Percentiles rank a stretch among this genome's conserved stretches.
These are phyloP conservation scores for Ogataea pignaliae DNA, from an alignment of 805 yeast genomes.

Conservation along the genomic window DNA sequence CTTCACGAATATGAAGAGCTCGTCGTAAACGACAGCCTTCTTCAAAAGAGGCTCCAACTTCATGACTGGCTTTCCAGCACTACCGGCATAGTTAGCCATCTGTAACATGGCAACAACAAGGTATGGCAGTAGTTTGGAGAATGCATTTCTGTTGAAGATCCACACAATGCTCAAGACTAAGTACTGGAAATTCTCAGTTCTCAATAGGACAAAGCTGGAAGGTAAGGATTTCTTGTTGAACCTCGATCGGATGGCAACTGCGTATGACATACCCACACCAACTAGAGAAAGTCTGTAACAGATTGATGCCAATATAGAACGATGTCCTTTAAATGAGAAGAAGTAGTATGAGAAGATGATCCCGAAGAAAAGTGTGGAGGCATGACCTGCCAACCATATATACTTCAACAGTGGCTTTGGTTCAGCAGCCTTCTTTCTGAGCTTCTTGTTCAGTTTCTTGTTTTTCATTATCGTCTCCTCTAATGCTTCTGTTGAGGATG, in stretches of 20 bases:
- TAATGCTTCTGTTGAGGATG: neutral
- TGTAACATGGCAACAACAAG: slow-evolving; percentile 56
- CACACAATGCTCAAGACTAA: slow-evolving; percentile 51
- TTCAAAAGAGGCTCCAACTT: slow-evolving; percentile 37
- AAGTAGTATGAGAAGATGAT: slow-evolving; percentile 30
- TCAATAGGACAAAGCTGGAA: slow-evolving; percentile 55
- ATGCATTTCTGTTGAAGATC: slow-evolving; percentile 60
- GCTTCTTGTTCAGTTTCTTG: slow-evolving; percentile 25
- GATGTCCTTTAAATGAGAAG: slow-evolving; percentile 32
- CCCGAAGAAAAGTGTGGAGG: slow-evolving; percentile 41
- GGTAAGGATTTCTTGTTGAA: slow-evolving; percentile 58
- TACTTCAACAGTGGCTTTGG: slow-evolving; percentile 40
- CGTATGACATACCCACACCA: slow-evolving; percentile 51
- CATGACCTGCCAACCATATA: slow-evolving; percentile 58
- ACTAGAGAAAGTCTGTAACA: slow-evolving; percentile 50
- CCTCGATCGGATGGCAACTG: slow-evolving; percentile 51
- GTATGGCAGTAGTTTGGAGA: slow-evolving; percentile 62
- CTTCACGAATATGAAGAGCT: slow-evolving; percentile 48
- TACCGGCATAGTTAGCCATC: slow-evolving; percentile 37
- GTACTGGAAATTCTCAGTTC: slow-evolving; percentile 75
- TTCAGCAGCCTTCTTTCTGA: slow-evolving; percentile 31
- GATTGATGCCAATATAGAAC: slow-evolving; percentile 42
- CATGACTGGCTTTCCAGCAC: slow-evolving; percentile 32
- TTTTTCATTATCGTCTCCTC: neutral
- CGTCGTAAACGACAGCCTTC: slow-evolving; percentile 54